Conservation (phyloP, 805 yeast species). For the Saturnispora kantuleensis region DNA sequence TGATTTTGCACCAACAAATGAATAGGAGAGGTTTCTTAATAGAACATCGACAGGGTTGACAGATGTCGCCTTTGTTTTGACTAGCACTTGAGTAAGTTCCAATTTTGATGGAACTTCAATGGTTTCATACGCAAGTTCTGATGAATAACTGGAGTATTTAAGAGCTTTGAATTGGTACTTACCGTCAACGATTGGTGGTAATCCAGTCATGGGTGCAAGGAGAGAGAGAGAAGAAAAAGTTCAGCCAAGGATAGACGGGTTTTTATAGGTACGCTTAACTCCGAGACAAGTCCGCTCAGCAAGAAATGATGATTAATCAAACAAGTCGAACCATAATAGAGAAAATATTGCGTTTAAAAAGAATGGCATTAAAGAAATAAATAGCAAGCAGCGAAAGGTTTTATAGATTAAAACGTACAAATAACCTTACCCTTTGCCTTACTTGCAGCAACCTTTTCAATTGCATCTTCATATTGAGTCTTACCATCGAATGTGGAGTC, state of each 20-base stretch:
- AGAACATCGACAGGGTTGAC: conserved; percentile 19
- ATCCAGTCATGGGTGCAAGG: background rate
- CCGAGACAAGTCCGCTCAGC: background rate
- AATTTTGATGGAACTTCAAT: conserved; percentile 10
- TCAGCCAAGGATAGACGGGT: background rate
- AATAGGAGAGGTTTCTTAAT: conserved; percentile 7
- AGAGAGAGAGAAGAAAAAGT: too few relatives aligned
- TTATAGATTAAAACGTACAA: background rate
- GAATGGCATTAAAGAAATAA: too few relatives aligned
- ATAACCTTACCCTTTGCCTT: conserved; percentile 61
- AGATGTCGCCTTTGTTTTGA: conserved; percentile 15
- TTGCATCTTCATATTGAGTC: conserved; percentile 40
- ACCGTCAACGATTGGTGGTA: conserved; percentile 8
- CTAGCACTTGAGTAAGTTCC: conserved; percentile 13
- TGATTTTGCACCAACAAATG: conserved; percentile 6
- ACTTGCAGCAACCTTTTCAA: conserved; percentile 35
- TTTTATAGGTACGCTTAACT: background rate
- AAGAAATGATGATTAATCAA: too few relatives aligned
- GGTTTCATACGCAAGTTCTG: conserved; percentile 9
- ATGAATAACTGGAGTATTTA: conserved; percentile 10
- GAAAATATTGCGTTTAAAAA: too few relatives aligned
- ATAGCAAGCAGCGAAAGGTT: too few relatives aligned
- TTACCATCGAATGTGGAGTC: conserved; percentile 44
- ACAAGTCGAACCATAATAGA: too few relatives aligned
- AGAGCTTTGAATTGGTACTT: conserved; percentile 11